phyloP scores from a whole-genome alignment of 1,139 yeast species.

The Hemisphaericaspora lyxosophila region DNA sequence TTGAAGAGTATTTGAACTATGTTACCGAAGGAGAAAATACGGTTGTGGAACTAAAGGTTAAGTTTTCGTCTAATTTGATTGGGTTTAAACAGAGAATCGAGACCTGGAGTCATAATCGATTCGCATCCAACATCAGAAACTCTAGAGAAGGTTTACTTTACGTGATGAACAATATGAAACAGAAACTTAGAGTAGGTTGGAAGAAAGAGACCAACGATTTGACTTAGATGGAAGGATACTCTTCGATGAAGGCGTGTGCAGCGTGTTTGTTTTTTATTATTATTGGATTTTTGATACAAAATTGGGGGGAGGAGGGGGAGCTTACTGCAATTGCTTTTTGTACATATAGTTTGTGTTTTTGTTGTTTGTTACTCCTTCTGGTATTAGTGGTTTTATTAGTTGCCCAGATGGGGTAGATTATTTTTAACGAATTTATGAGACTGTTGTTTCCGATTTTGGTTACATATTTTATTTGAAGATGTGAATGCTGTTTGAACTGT shows the following conservation, averaged over 20 bases:
- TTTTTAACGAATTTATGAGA: constrained; percentile 2
- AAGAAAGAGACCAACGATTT: neutral
- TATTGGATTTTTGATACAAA: no score
- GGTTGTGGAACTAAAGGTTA: constrained; percentile 52
- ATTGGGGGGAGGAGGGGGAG: neutral
- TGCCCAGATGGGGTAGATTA: neutral
- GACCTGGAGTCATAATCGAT: constrained; percentile 73
- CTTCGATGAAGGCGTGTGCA: no score
- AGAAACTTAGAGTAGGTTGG: constrained; percentile 13
- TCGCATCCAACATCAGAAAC: constrained; percentile 63
- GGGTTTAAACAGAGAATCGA: constrained; percentile 78
- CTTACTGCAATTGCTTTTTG: neutral
- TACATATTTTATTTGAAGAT: neutral
- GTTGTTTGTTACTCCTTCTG: neutral
- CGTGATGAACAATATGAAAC: constrained; percentile 62
- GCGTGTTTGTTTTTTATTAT: no score
- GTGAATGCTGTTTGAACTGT: no score
- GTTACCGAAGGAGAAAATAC: constrained; percentile 15
- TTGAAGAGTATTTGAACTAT: constrained; percentile 72
- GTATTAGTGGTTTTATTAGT: neutral
- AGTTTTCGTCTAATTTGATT: constrained; percentile 68
- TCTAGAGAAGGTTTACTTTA: constrained; percentile 73
- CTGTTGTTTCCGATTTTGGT: neutral
- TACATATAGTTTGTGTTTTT: neutral
- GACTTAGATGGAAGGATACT: no score